These are phyloP conservation scores for Penicillium canariense DNA, from an alignment of 495 filamentous ascomycete genomes.

Conservation along the genomic window DNA sequence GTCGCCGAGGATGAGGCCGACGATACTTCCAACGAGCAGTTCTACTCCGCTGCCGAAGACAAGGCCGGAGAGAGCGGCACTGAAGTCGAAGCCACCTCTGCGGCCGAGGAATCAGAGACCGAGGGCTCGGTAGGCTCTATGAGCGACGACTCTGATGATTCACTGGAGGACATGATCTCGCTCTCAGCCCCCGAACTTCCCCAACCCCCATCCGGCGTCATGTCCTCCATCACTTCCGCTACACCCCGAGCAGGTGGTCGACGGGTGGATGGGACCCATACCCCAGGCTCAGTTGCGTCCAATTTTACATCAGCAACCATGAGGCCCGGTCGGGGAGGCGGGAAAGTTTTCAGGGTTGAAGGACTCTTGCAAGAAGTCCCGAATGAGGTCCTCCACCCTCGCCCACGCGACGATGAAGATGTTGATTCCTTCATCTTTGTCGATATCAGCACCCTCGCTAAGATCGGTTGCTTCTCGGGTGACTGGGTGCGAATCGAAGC, in stretches of 20 bases:
- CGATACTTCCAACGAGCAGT: constrained; percentile 82
- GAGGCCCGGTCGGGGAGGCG: constrained; percentile 54
- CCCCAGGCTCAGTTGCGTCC: constrained; percentile 81
- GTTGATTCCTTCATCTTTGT: constrained; percentile 87
- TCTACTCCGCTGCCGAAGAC: constrained; percentile 84
- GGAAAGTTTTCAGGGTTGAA: constrained; percentile 74
- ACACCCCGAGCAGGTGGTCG: constrained; percentile 67
- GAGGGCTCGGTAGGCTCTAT: constrained; percentile 51
- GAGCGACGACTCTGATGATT: constrained; percentile 71
- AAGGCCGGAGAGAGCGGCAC: constrained; percentile 55
- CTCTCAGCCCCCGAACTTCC: constrained; percentile 76
- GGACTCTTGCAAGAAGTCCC: constrained; percentile 70
- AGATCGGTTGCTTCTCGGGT: constrained; percentile 91
- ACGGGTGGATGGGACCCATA: constrained; percentile 64
- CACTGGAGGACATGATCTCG: constrained; percentile 78
- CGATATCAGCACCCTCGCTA: constrained; percentile 76
- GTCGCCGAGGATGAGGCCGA: constrained; percentile 68
- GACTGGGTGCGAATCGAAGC: constrained; percentile 92
- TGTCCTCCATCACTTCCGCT: constrained; percentile 68
- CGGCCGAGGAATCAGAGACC: constrained; percentile 54
- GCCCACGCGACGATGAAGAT: constrained; percentile 78
- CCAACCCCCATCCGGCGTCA: constrained; percentile 59
- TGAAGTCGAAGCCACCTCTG: constrained; percentile 52
- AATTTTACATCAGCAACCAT: constrained; percentile 78
- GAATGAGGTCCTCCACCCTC: constrained; percentile 77